phyloP scores from a whole-genome alignment of 495 filamentous ascomycete genomes.

The Penicillium paradoxum region DNA sequence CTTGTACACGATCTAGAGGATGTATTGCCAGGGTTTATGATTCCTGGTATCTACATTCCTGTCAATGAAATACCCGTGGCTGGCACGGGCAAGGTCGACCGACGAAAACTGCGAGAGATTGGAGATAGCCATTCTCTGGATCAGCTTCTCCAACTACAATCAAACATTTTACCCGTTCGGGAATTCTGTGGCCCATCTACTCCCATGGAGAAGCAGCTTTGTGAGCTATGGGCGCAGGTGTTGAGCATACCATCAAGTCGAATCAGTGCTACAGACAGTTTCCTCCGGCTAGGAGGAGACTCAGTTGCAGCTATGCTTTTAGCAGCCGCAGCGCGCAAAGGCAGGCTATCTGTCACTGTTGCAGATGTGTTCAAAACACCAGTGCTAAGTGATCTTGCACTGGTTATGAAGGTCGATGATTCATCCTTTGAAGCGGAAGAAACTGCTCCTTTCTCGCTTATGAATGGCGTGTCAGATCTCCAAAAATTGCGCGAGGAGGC shows the following conservation, averaged over 20 bases:
- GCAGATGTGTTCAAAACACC: not conserved
- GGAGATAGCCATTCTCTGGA: not conserved
- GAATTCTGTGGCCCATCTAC: not conserved
- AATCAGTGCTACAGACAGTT: not conserved
- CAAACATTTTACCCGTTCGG: no score
- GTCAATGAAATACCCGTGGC: constrained; percentile 31
- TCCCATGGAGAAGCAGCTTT: not conserved
- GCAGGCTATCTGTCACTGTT: not conserved
- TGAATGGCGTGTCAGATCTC: no score
- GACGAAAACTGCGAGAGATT: constrained; percentile 5
- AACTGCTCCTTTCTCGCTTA: not conserved
- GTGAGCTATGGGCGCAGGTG: not conserved
- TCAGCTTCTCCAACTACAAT: no score
- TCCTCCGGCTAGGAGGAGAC: not conserved
- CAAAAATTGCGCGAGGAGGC: no score
- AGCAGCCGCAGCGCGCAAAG: not conserved
- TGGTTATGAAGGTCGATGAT: not conserved
- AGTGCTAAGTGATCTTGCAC: not conserved
- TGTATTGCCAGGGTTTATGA: constrained; percentile 23
- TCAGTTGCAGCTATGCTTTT: not conserved
- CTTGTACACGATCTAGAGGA: not conserved
- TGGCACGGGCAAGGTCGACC: constrained; percentile 32
- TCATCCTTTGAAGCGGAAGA: not conserved
- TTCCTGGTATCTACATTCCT: constrained; percentile 32
- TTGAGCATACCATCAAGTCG: not conserved